Evolutionary conservation across 2,329 filamentous ascomycete genomes (phyloP).

Genomic region (Zymoseptoria tritici): DNA sequence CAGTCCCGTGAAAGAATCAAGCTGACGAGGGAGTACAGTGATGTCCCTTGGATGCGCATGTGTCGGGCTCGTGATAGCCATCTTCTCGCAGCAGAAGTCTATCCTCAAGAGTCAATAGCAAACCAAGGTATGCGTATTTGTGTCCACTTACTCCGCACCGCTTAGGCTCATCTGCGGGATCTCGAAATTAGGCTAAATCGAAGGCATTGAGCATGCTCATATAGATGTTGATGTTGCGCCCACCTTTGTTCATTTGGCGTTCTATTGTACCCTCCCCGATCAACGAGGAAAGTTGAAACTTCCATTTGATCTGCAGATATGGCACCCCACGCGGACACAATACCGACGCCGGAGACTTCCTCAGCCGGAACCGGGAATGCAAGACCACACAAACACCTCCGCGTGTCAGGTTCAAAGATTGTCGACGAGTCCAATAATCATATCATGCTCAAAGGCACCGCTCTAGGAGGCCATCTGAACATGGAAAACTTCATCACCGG

Average conservation of each 20-base stretch:
- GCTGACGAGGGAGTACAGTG: slow-evolving; percentile 1
- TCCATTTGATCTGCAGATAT: neutral
- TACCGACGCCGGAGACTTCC: no score
- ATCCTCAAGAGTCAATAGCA: neutral
- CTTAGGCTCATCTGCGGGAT: neutral
- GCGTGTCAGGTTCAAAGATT: slow-evolving; percentile 37
- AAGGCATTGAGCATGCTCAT: neutral
- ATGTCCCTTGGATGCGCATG: slow-evolving; percentile 8
- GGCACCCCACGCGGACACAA: neutral
- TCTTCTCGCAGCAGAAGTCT: slow-evolving; percentile 2
- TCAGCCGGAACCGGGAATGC: neutral
- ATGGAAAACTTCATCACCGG: slow-evolving; percentile 50
- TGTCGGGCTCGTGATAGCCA: slow-evolving; percentile 5
- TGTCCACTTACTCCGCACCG: neutral
- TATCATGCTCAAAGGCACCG: slow-evolving; percentile 44
- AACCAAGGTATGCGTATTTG: neutral
- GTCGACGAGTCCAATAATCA: slow-evolving; percentile 39
- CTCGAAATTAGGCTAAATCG: neutral
- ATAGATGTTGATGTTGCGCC: neutral
- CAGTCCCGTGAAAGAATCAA: neutral
- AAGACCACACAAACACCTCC: slow-evolving; percentile 1
- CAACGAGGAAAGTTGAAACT: neutral
- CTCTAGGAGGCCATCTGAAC: slow-evolving; percentile 41
- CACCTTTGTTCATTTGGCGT: neutral
- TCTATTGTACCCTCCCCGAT: neutral